A percentile compares a stretch with the other conserved stretches of the same genome.
Conservation (phyloP, 2,329 filamentous ascomycete genomes). For the Trichoderma sp. region DNA sequence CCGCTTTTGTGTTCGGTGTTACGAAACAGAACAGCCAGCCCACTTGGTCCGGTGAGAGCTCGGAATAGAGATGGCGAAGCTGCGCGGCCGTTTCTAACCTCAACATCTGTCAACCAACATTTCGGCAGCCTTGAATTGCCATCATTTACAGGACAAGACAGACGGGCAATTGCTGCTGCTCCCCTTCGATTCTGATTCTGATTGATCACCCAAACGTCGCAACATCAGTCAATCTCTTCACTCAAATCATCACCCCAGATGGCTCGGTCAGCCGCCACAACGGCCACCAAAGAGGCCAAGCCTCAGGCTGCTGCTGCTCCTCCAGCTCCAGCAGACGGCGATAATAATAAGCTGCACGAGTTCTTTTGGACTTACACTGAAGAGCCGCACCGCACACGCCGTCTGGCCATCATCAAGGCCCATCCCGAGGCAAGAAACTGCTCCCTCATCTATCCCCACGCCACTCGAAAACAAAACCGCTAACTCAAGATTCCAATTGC, state of each 20-base stretch:
- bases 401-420: conserved; percentile 95
- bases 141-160: background rate
- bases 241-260: too few relatives aligned
- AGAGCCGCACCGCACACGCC: conserved; percentile 88
- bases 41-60: background rate
- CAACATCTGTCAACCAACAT: background rate
- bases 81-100: background rate
- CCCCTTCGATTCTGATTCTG: background rate
- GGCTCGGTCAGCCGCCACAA: conserved; percentile 28
- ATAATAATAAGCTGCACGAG: conserved; percentile 41
- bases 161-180: background rate
- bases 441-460: background rate
- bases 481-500: background rate
- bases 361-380: conserved; percentile 99
- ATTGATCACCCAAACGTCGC: background rate
- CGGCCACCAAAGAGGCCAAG: conserved; percentile 37
- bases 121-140: background rate
- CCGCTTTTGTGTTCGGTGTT: background rate
- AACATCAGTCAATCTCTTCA: background rate
- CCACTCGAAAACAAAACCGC: background rate
- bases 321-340: conserved; percentile 23
- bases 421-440: conserved; percentile 74
- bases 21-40: background rate
- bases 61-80: background rate
- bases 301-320: conserved; percentile 27